Evolutionary conservation across 2,329 filamentous ascomycete genomes (phyloP).

Genomic region (Pseudovirgaria hyperparasitica): DNA sequence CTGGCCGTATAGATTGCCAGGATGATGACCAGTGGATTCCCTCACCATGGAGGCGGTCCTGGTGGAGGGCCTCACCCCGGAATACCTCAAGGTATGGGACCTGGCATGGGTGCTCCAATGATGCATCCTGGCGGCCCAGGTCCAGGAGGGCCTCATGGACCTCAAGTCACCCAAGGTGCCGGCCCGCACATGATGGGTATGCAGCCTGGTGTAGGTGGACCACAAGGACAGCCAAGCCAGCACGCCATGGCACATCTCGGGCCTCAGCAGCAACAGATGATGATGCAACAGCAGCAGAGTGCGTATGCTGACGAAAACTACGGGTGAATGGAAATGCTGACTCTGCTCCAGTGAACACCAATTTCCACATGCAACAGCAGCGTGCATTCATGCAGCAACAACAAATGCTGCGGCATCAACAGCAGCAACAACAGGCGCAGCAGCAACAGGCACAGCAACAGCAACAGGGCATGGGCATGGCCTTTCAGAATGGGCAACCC

Average conservation of each 20-base stretch:
- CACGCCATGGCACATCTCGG: conserved; percentile 63
- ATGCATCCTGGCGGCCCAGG: conserved; percentile 63
- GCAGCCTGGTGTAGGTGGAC: conserved; percentile 52
- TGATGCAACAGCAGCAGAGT: conserved; percentile 35
- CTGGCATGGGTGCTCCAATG: conserved; percentile 55
- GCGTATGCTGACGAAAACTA: neutral
- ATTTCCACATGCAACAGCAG: conserved; percentile 29
- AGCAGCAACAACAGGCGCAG: conserved; percentile 37
- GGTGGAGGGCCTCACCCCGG: conserved; percentile 61
- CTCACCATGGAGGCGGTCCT: conserved; percentile 57
- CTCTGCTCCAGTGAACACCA: conserved; percentile 23
- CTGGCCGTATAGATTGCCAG: too few relatives aligned
- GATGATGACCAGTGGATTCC: conserved; percentile 59
- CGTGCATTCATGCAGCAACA: conserved; percentile 28
- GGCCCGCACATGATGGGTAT: conserved; percentile 63
- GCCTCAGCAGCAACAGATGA: conserved; percentile 46
- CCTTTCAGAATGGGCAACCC: conserved; percentile 39
- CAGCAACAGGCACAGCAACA: conserved; percentile 38
- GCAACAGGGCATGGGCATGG: conserved; percentile 36
- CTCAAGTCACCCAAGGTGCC: conserved; percentile 59
- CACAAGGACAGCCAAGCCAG: conserved; percentile 40
- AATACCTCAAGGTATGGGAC: conserved; percentile 49
- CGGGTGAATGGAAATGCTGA: neutral
- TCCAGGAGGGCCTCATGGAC: conserved; percentile 52
- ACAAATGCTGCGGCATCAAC: conserved; percentile 34